Evolutionary conservation across 208 protist genomes (phyloP).

Genomic region (Endotrypanum monterogeii): DNA sequence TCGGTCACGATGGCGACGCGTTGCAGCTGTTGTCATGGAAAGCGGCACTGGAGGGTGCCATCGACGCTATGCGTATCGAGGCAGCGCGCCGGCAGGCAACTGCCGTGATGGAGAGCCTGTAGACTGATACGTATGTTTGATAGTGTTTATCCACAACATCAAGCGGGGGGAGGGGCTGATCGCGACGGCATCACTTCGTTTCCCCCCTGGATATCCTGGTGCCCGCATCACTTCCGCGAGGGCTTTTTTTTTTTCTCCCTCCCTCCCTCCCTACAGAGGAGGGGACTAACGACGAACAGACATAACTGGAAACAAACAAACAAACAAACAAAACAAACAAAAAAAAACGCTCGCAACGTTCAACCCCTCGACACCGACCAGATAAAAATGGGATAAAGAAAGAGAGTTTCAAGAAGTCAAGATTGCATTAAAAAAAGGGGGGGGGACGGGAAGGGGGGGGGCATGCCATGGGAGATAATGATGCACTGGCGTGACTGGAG

Average conservation of each 20-base stretch:
- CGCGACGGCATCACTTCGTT: no score
- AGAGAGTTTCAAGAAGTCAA: no score
- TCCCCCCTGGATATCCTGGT: no score
- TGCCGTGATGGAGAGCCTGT: conserved; percentile 42
- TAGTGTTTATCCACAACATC: not conserved
- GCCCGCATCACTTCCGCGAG: no score
- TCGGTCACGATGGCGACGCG: conserved; percentile 57
- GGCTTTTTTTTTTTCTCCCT: no score
- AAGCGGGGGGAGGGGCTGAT: no score
- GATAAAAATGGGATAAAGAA: not conserved
- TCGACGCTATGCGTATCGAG: conserved; percentile 63
- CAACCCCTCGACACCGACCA: not conserved
- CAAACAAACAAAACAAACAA: not conserved
- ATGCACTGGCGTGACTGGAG: no score
- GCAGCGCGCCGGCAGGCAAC: conserved; percentile 50
- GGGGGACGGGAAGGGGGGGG: no score
- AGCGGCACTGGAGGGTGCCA: conserved; percentile 44
- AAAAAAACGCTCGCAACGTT: not conserved
- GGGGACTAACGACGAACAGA: not conserved
- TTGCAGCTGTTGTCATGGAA: conserved; percentile 42
- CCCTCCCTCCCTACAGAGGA: no score
- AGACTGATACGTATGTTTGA: not conserved
- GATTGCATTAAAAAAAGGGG: no score
- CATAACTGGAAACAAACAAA: no score
- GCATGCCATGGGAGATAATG: no score